A percentile compares a stretch with the other conserved stretches of the same genome.
These are phyloP conservation scores for Harringtonia lauricola DNA, from an alignment of 2,329 filamentous ascomycete species.

Conservation along the genomic window DNA sequence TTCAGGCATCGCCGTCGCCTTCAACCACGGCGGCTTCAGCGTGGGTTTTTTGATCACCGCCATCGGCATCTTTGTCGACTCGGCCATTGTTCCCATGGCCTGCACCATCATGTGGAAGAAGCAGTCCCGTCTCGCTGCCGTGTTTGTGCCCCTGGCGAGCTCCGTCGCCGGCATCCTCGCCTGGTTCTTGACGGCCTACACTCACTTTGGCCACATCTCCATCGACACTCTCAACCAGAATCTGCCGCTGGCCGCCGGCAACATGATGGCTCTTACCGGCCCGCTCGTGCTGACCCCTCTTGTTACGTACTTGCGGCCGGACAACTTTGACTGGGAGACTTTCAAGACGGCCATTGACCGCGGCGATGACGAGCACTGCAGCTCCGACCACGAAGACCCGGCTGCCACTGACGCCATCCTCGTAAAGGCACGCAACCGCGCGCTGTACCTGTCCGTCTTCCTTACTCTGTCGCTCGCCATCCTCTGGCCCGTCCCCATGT, in stretches of 20 bases:
- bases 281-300: constrained; percentile 65
- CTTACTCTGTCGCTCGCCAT: not conserved
- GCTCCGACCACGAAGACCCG: not conserved
- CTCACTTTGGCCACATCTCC: constrained; percentile 53
- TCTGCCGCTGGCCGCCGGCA: constrained; percentile 80
- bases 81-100: constrained; percentile 71
- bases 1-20: constrained; percentile 64
- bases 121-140: constrained; percentile 62
- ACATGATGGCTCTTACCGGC: constrained; percentile 69
- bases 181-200: constrained; percentile 67
- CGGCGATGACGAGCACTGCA: constrained; percentile 54
- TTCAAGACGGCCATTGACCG: constrained; percentile 70
- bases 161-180: constrained; percentile 57
- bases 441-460: not conserved
- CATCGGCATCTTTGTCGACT: constrained; percentile 83
- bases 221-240: constrained; percentile 70
- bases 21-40: constrained; percentile 61
- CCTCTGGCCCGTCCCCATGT: constrained; percentile 2
- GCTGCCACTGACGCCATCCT: not conserved
- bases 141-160: constrained; percentile 56
- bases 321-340: constrained; percentile 75
- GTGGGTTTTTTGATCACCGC: constrained; percentile 68
- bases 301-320: constrained; percentile 55
- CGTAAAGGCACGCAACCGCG: not conserved
- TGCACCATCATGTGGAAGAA: constrained; percentile 70